These are phyloP conservation scores for Ramichloridium luteum DNA, from an alignment of 2,329 filamentous ascomycete genomes.

Conservation along the genomic window DNA sequence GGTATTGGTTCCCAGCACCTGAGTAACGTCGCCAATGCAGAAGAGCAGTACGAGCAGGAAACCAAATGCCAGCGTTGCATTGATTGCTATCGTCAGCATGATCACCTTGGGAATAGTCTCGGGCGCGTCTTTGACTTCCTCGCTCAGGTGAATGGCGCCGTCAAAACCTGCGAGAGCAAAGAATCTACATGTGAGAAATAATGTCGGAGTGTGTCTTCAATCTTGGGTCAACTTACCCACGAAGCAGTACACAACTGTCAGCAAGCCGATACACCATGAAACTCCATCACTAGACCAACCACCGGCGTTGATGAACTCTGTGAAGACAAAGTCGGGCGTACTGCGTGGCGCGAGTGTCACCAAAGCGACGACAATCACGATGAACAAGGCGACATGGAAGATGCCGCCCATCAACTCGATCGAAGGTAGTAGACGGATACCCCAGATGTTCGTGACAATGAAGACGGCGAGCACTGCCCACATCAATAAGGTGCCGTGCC, in stretches of 20 bases:
- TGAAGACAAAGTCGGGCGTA: slow-evolving; percentile 33
- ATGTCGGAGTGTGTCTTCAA: slow-evolving; percentile 19
- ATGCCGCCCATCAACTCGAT: slow-evolving; percentile 38
- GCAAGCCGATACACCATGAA: slow-evolving; percentile 22
- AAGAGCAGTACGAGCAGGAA: slow-evolving; percentile 25
- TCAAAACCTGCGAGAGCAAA: slow-evolving; percentile 5
- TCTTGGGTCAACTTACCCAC: not conserved
- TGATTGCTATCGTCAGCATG: slow-evolving; percentile 11
- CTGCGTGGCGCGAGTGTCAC: slow-evolving; percentile 31
- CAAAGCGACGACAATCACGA: slow-evolving; percentile 39
- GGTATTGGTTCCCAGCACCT: slow-evolving; percentile 13
- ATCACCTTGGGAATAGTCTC: slow-evolving; percentile 16
- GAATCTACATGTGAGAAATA: slow-evolving; percentile 18
- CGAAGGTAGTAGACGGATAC: slow-evolving; percentile 32
- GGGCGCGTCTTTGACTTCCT: slow-evolving; percentile 19
- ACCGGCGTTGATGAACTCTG: slow-evolving; percentile 36
- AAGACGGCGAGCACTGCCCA: slow-evolving; percentile 30
- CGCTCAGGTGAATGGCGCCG: slow-evolving; percentile 7
- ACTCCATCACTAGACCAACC: slow-evolving; percentile 30
- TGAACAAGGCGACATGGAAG: slow-evolving; percentile 41
- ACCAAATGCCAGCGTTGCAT: slow-evolving; percentile 14
- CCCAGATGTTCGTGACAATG: slow-evolving; percentile 33
- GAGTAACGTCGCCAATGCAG: slow-evolving; percentile 23
- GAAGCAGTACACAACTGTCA: slow-evolving; percentile 27
- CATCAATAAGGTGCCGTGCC: slow-evolving; percentile 39